A percentile compares a stretch with the other conserved stretches of the same genome.
Conservation (phyloP, 2,329 filamentous ascomycete genomes). For the Aspergillus sp. region DNA sequence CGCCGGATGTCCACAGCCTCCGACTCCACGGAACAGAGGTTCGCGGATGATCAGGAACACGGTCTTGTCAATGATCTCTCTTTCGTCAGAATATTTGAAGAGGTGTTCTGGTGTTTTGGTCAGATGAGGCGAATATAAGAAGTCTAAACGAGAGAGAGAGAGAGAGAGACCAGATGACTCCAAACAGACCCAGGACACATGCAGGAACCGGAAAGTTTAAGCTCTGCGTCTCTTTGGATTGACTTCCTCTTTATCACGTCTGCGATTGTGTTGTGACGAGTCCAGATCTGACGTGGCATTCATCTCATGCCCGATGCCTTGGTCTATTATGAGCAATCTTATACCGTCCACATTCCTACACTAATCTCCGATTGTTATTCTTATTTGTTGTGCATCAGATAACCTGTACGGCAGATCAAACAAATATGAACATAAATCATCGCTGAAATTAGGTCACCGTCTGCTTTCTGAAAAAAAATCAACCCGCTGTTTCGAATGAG, state of each 20-base stretch:
- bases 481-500: too few relatives aligned
- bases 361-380: neutral
- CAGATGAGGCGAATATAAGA: too few relatives aligned
- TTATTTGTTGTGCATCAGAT: too few relatives aligned
- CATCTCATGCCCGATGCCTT: neutral
- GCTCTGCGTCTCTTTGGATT: neutral
- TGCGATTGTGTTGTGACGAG: neutral
- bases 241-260: neutral
- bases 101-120: too few relatives aligned
- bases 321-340: neutral
- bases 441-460: too few relatives aligned
- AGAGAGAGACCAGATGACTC: neutral
- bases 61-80: too few relatives aligned
- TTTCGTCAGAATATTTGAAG: too few relatives aligned
- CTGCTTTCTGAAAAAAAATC: too few relatives aligned
- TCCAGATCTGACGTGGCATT: slow-evolving; percentile 12
- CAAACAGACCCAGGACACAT: neutral
- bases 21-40: too few relatives aligned
- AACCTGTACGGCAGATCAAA: neutral
- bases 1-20: neutral
- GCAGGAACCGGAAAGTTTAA: slow-evolving; percentile 13
- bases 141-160: neutral
- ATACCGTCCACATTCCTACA: neutral
- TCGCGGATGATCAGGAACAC: too few relatives aligned
- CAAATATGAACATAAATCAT: too few relatives aligned